phyloP scores from a whole-genome alignment of 495 filamentous ascomycete species.

The Acidiella bohemica region DNA sequence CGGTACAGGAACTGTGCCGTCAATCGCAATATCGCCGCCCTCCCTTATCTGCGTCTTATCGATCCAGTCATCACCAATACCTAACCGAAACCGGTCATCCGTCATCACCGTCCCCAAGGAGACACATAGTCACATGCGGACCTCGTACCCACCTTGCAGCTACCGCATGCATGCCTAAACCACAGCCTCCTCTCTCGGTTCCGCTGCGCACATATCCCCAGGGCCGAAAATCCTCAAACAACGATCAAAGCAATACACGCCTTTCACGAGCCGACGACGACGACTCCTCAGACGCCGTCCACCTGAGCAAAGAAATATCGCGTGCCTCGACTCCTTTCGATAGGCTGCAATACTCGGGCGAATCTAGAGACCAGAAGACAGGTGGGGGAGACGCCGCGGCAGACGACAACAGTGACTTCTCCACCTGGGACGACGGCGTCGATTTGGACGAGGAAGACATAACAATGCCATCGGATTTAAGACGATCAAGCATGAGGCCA shows the following conservation, averaged over 20 bases:
- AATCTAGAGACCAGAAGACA: background rate
- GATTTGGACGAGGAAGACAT: background rate
- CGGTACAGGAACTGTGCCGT: too few relatives aligned
- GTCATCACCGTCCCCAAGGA: too few relatives aligned
- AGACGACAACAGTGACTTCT: conserved; percentile 23
- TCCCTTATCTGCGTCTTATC: too few relatives aligned
- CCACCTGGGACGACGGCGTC: conserved; percentile 8
- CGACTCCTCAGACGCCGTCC: conserved; percentile 11
- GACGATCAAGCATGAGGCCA: conserved; percentile 11
- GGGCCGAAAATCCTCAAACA: background rate
- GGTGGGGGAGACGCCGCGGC: conserved; percentile 1
- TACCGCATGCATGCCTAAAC: conserved; percentile 22
- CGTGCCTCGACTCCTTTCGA: conserved; percentile 8
- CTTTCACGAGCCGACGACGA: conserved; percentile 10
- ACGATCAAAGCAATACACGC: background rate
- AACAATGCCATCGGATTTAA: conserved; percentile 26
- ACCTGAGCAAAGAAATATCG: conserved; percentile 15
- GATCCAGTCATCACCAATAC: too few relatives aligned
- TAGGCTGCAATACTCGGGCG: conserved; percentile 8
- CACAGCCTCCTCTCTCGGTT: conserved; percentile 8
- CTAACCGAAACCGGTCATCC: too few relatives aligned
- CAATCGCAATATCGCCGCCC: too few relatives aligned
- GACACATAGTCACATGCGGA: too few relatives aligned
- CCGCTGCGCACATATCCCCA: conserved; percentile 1
- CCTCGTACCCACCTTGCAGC: background rate